These are phyloP conservation scores for Exophiala viscosa DNA, from an alignment of 2,329 filamentous ascomycete species.

Conservation along the genomic window DNA sequence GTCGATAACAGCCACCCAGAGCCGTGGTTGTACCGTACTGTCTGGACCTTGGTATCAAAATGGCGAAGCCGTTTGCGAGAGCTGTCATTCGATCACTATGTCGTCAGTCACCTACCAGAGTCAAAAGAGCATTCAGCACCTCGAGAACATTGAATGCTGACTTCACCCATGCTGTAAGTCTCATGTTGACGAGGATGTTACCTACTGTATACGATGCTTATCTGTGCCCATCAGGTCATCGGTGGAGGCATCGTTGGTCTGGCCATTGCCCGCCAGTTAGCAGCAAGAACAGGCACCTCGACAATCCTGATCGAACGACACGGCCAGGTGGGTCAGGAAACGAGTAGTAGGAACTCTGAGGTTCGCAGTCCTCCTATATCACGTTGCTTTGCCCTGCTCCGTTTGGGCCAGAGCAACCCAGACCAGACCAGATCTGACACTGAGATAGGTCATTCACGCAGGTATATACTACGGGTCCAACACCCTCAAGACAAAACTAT, in stretches of 20 bases:
- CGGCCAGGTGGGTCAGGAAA: constrained; percentile 72
- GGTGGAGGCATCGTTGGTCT: constrained; percentile 75
- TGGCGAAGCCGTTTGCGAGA: not conserved
- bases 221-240: constrained; percentile 47
- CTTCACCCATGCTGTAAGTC: constrained; percentile 58
- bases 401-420: not conserved
- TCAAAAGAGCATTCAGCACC: constrained; percentile 42
- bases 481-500: constrained; percentile 79
- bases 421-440: not conserved
- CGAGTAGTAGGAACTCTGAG: constrained; percentile 86
- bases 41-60: not conserved
- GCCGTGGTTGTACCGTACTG: no score
- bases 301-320: constrained; percentile 82
- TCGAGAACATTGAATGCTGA: constrained; percentile 46
- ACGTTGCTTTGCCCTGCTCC: not conserved
- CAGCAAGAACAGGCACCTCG: constrained; percentile 55
- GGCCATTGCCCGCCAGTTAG: constrained; percentile 70
- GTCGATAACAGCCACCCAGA: no score
- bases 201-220: not conserved
- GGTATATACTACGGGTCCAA: constrained; percentile 80
- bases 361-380: constrained; percentile 34
- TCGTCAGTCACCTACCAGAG: not conserved
- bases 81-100: not conserved
- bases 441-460: constrained; percentile 75
- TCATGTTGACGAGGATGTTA: no score